Evolutionary conservation across 2,329 filamentous ascomycete genomes (phyloP), one percentile per base, ranked within the genome.

Genomic region (Fusarium tjaetaba): DNA sequence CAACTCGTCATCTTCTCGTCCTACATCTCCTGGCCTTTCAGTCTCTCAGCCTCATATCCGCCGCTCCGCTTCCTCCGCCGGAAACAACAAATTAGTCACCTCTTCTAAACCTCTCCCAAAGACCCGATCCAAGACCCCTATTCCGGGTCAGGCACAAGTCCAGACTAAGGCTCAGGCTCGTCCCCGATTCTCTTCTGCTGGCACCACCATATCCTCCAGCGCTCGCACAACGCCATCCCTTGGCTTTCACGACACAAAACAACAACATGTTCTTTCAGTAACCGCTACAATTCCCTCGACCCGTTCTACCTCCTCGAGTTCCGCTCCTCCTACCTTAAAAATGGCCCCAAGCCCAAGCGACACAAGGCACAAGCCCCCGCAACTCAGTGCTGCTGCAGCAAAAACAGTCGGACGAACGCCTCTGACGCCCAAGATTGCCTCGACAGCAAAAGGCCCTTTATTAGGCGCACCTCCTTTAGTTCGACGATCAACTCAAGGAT

Each of bases 291-390:
- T 75, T 57, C 79, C 78, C 61, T 76, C 76, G 65, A 71, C 76
- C 51, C 74, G 77, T 45, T 77, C 76, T 61, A 70, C 72, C 61
- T 69, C 75, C 55, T 78, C 76, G 75, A 77, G 75, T 73, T 73
- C 72, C 63, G 69, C 72, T 49, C 66, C 73, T 52, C 62, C 65
- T 30, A 41, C 46, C 52, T 34, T 70, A 61, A 82, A 78, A 55
- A 82, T 83, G 81, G 80, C 85, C 79, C 85, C 88, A 79, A 86
- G 88, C 80, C 85, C 88, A 79, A 86, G 88, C 72, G 84, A 83
- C 82, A 87, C 86, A 75, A 86, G 87, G 79, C 89, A 91, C 45
- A 87, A 92, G 79, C 91, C 91, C 84, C 93, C 94, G 60, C 88
- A 90, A 67, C 89, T 95, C 77, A 88, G 87, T 81, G 87, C 91